Conservation (phyloP, 768 basidiomycete genomes). For the Naganishia onofrii region DNA sequence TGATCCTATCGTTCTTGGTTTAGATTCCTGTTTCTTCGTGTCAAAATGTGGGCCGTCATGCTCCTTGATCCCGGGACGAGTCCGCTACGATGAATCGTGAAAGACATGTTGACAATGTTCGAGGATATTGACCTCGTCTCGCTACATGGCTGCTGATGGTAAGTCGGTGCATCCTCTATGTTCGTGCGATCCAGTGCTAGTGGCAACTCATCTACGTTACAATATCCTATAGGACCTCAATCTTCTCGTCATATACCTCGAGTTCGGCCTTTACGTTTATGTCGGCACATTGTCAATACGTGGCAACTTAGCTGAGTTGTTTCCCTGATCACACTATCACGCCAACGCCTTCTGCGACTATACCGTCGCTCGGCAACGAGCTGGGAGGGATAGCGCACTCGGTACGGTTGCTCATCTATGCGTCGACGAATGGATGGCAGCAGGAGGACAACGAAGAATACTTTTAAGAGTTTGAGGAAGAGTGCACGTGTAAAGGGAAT, state of each 20-base stretch:
- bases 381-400: conserved; percentile 88
- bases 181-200: not conserved
- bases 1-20: too few relatives aligned
- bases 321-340: conserved; percentile 59
- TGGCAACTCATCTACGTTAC: not conserved
- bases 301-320: conserved; percentile 92
- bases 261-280: conserved; percentile 74
- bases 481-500: conserved; percentile 79
- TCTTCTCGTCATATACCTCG: conserved; percentile 72
- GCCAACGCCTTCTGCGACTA: conserved; percentile 72
- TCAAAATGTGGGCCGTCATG: too few relatives aligned
- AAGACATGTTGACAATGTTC: too few relatives aligned
- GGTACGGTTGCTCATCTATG: conserved; percentile 75
- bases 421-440: conserved; percentile 84
- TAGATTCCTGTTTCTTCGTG: too few relatives aligned
- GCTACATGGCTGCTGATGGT: conserved; percentile 78
- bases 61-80: too few relatives aligned
- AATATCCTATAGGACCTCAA: conserved; percentile 65
- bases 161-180: conserved; percentile 9
- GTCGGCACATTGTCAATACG: conserved; percentile 86
- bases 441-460: conserved; percentile 74
- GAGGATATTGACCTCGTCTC: conserved; percentile 60
- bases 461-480: conserved; percentile 67
- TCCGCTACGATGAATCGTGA: too few relatives aligned
- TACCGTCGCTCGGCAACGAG: conserved; percentile 70